Evolutionary conservation across 2,329 filamentous ascomycete genomes (phyloP), one percentile per base, ranked within the genome.

Genomic region (Hymenoscyphus linearis): DNA sequence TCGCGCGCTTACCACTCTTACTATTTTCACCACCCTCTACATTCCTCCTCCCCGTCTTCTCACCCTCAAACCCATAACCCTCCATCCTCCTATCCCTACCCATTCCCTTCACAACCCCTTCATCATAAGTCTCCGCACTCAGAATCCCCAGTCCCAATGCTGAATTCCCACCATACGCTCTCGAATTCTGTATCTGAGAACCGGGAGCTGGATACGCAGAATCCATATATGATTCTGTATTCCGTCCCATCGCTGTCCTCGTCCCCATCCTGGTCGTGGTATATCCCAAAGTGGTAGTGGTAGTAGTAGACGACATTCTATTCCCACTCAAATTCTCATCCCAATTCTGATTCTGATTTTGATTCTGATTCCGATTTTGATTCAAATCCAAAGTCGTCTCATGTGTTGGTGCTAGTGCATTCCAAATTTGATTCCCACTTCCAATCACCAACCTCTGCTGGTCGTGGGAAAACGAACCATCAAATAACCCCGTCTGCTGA

Each of bases 41-140:
- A 14, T 27, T 31, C 31, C 56, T 5, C 57, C 58, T 58, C 62
- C 62, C 63, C 18, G n/a, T n/a, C n/a, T n/a, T 66, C 54, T 60
- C 62, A 62, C 13, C 35, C 60, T 58, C 50, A 40, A 40, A n/a
- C n/a, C n/a, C n/a, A n/a, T n/a, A n/a, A n/a, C n/a, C n/a, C n/a
- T n/a, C n/a, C n/a, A n/a, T n/a, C 40, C 40, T 60, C 26, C 40
- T 25, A 37, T 55, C 52, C 57, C 55, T 60, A 60, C 60, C 58
- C 26, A n/a, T n/a, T n/a, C 57, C 65, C 60, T 59, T 58, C 63
- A 57, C 65, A 60, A 68, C 66, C 34, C 74, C 75, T 61, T 76
- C 74, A 65, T 78, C 71, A 63, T 79, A 81, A 40, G 75, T 73
- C 69, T 81, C 79, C 50, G 78, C 79, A 67, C 74, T 78, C 56